Evolutionary conservation across 345 rosid genomes (phyloP), one percentile per base, ranked within the genome.

Genomic region (Populus tremula): DNA sequence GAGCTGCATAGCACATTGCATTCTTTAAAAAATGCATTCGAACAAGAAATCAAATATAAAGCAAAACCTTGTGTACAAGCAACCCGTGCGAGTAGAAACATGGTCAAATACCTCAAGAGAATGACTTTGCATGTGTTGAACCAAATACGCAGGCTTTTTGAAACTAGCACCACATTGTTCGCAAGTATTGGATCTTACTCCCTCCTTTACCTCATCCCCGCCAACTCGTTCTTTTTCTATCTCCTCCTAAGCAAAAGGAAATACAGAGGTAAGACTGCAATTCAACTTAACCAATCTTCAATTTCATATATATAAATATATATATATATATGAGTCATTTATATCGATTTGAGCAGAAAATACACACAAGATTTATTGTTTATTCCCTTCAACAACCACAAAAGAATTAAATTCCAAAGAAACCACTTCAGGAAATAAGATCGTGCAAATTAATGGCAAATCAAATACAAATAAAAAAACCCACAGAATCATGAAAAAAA

Each of bases 41-140:
- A 35, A 62, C 1, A 61, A 47, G 9, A n/a, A 13, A 63, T 6
- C 4, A 61, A 67, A 20, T 21, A 69, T 8, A 29, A 13, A 25
- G 27, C 29, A 80, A 20, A 41, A 29, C 17, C 16, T 31, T 45
- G 47, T 5, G 17, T 39, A 53, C 12, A 29, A 38, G 3, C 13
- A 63, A 11, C 47, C 43, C 3, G 53, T 41, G 71, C n/a, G 65
- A 54, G 13, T 5, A 20, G 38, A 74, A 65, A 38, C 17, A 43
- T 12, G 5, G 29, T 9, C 33, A 45, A 50, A 56, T 86, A 93
- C 97, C 98, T 90, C 96, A 31, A 90, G 78, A 0, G 90, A 93
- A 83, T 93, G 99, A 49, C 96, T 88, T 74, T 84, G 93, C 93
- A 88, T 84, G 76, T 96, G 99, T 62, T 93, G 97, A 78, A 84